phyloP scores from a whole-genome alignment of 1,284 basidiomycete genomes.

The Puccinia brachypodii region DNA sequence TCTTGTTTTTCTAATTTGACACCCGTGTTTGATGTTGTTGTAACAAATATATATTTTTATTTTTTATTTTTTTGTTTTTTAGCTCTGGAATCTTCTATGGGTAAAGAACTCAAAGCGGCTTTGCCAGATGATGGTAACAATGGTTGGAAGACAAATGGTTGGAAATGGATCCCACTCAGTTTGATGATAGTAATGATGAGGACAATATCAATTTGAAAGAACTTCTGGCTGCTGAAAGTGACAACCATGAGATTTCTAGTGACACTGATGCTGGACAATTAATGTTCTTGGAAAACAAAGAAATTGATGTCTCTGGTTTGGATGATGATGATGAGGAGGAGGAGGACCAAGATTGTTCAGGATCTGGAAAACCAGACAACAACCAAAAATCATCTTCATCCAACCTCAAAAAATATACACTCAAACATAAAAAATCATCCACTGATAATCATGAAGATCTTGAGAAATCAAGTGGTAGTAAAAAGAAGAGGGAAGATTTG shows the following conservation, averaged over 20 bases:
- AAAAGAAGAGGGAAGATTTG: conserved; percentile 63
- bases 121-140: conserved; percentile 57
- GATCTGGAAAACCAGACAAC: no score
- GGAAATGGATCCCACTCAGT: conserved; percentile 12
- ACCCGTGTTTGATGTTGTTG: no score
- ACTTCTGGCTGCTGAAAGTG: conserved; percentile 65
- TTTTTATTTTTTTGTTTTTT: no score
- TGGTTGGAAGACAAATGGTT: conserved; percentile 64
- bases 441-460: conserved; percentile 50
- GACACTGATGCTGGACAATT: neutral
- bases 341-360: neutral
- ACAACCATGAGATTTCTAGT: conserved; percentile 60
- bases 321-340: neutral
- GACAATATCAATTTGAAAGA: neutral
- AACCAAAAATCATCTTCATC: conserved; percentile 15
- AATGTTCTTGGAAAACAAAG: conserved; percentile 51
- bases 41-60: no score
- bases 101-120: conserved; percentile 54
- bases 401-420: conserved; percentile 5
- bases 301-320: conserved; percentile 32
- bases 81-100: conserved; percentile 59
- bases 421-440: conserved; percentile 48
- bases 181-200: conserved; percentile 3
- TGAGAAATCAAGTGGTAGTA: conserved; percentile 59
- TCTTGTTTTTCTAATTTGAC: no score